Evolutionary conservation across 768 basidiomycete genomes (phyloP), one percentile per base, ranked within the genome.

Genomic region (Pleurotus platypus): DNA sequence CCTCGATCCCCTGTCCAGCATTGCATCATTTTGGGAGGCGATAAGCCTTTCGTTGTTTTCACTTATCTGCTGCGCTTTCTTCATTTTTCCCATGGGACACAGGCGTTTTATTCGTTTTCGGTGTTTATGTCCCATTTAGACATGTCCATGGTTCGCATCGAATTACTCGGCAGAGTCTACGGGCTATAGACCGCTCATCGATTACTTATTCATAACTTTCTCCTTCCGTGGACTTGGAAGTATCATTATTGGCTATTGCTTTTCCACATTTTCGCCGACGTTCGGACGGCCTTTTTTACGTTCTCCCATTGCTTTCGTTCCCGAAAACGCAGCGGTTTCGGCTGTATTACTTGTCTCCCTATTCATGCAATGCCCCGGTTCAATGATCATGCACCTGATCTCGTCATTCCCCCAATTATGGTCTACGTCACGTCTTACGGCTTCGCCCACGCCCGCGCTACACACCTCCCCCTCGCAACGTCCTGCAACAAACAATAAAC

Each of bases 191-290:
- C 51, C 20, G 13, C 8, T 26, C 39, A 22, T 54, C 22, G 51
- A 40, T 42, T 54, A 42, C 13, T 42, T 42, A 40, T 26, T 42
- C 13, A 22, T 51, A 30, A 51, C 35, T 30, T 51, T 54, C 15
- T 50, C 27, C 16, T 50, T 50, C 22, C 24, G 9, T 26, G 18
- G 37, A 39, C 39, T 39, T 43, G 39, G 35, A 22, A n/a, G 39
- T 54, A 54, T 54, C 51, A 54, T 54, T 54, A 54, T 54, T 54
- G 51, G 37, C 51, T 20, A 54, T 54, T 54, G 16, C 39, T 20
- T 30, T 54, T 26, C 51, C 51, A 54, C 12, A 16, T 37, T 54
- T 42, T 40, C 39, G 37, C 51, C 51, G 39, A 54, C 38, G 39
- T 54, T 40, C 22, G 13, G 37, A 54, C 39, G 51, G 12, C 30